Base-by-base conservation (phyloP, 805 yeast genomes). In the Torulaspora quercuum region DNA sequence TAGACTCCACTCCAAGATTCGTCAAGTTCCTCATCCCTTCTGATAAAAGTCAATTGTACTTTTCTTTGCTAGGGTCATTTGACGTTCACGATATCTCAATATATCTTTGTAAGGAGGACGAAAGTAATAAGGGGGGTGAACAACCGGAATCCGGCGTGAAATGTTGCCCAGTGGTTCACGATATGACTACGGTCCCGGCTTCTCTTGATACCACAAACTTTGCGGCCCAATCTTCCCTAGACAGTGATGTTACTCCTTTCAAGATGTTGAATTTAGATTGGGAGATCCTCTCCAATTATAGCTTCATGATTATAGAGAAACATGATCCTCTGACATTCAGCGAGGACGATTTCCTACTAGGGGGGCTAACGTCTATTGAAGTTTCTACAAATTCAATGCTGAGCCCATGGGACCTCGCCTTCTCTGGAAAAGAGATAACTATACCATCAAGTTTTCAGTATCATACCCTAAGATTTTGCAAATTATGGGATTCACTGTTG, bases 181-280 rank as follows among this genome's bases (percentile, higher is more conserved):
- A 65, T 42, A 52, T 65, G 2, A 55, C 57, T 17, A 46, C 49
- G 13, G 64, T 79, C 4, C 92, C 90, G 2, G 61, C 73, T 21
- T 75, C 89, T 1, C 49, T 62, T 2, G 37, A 45, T 2, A 52
- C 53, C 11, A 56, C 67, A 0, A 41, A 44, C 1, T 59, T 63
- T 9, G 50, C 75, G 1, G 61, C 67, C 4, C 78, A 78, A 20
- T 80, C 87, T 0, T 72, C 84, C 0, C 46, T 62, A 26, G 81
- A 74, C n/a, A 82, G 75, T 3, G 64, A 63, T 0, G 37, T 53
- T 3, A 22, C 46, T 2, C 80, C 85, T 4, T 77, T 74, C 48
- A 58, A 72, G 41, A 69, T 76, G 6, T 26, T 79, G 2, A 68
- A 69, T 35, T 56, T 73, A 6, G 62, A 67, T 8, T 47, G 69